A percentile compares a stretch with the other conserved stretches of the same genome.
phyloP scores from a whole-genome alignment of 192 early-diverging fungal species.

The Dissophora globulifera region DNA sequence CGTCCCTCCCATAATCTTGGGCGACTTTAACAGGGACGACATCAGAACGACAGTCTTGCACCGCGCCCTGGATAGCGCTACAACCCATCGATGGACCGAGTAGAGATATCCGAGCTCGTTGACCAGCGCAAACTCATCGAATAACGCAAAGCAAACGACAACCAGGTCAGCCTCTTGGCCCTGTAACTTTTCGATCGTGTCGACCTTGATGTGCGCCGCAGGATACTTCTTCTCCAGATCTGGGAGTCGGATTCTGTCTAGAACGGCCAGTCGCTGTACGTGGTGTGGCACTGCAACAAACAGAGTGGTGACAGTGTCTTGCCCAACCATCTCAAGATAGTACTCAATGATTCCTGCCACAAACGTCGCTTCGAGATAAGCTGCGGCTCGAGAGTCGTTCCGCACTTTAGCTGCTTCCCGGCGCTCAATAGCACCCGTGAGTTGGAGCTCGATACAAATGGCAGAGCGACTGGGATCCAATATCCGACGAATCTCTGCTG shows the following conservation, averaged over 20 bases:
- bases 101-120: constrained; percentile 53
- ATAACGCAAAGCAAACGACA: constrained; percentile 66
- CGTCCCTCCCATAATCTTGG: constrained; percentile 25
- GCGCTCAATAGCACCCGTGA: neutral
- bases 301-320: constrained; percentile 14
- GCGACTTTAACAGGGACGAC: constrained; percentile 35
- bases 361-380: constrained; percentile 42
- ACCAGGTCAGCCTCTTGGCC: constrained; percentile 70
- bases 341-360: constrained; percentile 50
- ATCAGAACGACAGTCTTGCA: constrained; percentile 54
- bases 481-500: constrained; percentile 33
- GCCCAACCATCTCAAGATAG: constrained; percentile 41
- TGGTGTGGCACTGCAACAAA: constrained; percentile 63
- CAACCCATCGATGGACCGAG: constrained; percentile 59
- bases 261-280: constrained; percentile 54
- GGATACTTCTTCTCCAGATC: constrained; percentile 20
- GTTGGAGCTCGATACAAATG: constrained; percentile 50
- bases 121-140: constrained; percentile 30
- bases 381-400: constrained; percentile 15
- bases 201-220: constrained; percentile 42
- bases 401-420: constrained; percentile 6
- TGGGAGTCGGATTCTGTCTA: constrained; percentile 4
- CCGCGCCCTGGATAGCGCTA: constrained; percentile 56
- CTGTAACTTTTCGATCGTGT: constrained; percentile 67
- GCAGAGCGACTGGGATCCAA: constrained; percentile 50